Evolutionary conservation across 495 filamentous ascomycete genomes (phyloP), one percentile per base, ranked within the genome.

Genomic region (Sabuloglossum arenarium): DNA sequence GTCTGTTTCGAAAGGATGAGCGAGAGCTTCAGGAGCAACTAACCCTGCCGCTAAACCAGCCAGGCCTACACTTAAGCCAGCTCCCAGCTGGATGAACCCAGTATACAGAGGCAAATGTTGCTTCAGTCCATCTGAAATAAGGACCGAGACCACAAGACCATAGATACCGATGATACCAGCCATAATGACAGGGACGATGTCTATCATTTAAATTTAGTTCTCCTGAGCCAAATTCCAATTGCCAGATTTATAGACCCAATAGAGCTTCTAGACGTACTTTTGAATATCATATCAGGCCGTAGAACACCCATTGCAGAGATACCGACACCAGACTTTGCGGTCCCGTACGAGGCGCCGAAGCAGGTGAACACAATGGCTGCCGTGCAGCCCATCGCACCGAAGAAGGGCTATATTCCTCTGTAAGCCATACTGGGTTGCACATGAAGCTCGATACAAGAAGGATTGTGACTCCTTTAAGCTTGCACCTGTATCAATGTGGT

Each of bases 131-230:
- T 93, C 89, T 63, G 93, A 95, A 69, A 99, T 89, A 67, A 99
- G 71, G 70, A 99, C 91, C 3, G 90, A 96, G 55, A 99, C 91
- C 74, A 99, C 91, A 54, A 99, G 80, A 64, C 91, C 91, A 77
- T 99, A 99, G 73, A 99, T 99, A 82, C 85, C 93, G 71, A 99
- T 96, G 74, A 99, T 99, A 97, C 91, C 91, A 76, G 91, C 91
- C 91, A 99, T 99, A 79, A 99, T 94, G 71, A 98, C 91, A 66
- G 91, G 91, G 58, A 98, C 88, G 67, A 98, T 94, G 77, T 97
- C 91, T 98, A 61, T 21, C 34, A 37, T 37, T 37, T 14, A 37
- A 37, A 14, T 5, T 37, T 14, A 37, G 34, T 14, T 14, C 34
- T 37, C 34, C 5, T 37, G 16, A 37, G 11, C 34, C 2, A 37